Conservation (phyloP, 2,329 filamentous ascomycete genomes). For the Pestalotiopsis sp. region DNA sequence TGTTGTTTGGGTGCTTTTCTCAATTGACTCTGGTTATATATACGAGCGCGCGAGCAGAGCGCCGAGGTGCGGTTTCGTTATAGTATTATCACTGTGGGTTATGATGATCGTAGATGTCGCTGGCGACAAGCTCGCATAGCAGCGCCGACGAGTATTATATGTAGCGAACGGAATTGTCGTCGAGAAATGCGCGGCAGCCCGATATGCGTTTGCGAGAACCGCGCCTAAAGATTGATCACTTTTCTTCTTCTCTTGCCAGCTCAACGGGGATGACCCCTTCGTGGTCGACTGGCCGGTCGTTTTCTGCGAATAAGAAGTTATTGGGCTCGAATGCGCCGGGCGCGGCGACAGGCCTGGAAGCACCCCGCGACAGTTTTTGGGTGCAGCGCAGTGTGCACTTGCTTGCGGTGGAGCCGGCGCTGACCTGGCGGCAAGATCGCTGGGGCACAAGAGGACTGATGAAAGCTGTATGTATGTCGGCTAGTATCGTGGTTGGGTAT, state of each 20-base stretch:
- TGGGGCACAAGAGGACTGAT: neutral
- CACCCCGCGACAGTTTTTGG: constrained; percentile 8
- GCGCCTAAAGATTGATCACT: neutral
- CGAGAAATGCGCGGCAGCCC: neutral
- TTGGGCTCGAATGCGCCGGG: constrained; percentile 12
- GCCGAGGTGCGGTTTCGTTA: neutral
- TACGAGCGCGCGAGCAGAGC: neutral
- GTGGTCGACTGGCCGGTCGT: neutral
- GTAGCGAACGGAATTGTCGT: neutral
- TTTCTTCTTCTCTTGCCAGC: neutral
- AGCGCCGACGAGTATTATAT: neutral
- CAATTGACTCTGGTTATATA: neutral
- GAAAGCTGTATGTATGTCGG: neutral
- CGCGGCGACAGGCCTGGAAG: neutral
- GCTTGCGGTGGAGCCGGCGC: constrained; percentile 6
- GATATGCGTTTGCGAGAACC: neutral
- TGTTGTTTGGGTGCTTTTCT: neutral
- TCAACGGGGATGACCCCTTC: neutral
- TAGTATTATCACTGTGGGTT: neutral
- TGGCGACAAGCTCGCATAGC: neutral
- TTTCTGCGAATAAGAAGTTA: neutral
- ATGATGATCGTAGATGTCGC: neutral
- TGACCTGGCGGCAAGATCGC: constrained; percentile 3
- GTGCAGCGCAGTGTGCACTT: neutral
- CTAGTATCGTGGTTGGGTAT: neutral